phyloP scores from a whole-genome alignment of 2,329 filamentous ascomycete genomes.

The Zymoseptoria tritici region DNA sequence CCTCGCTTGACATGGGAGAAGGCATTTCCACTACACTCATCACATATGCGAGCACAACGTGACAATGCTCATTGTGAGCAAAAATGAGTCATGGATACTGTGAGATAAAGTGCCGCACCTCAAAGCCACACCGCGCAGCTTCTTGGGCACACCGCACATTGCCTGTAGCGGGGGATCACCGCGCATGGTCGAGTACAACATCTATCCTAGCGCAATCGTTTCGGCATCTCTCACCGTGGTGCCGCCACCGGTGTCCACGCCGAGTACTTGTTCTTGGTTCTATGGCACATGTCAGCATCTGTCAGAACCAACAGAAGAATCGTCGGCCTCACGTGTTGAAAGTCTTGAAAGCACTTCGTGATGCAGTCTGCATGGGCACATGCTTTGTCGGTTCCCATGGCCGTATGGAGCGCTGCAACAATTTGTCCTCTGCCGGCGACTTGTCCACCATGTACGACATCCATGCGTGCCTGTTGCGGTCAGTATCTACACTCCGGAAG shows the following conservation, averaged over 20 bases:
- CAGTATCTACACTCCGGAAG: not conserved
- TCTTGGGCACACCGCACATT: constrained; percentile 1
- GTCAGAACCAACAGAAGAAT: not conserved
- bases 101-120: constrained; percentile 1
- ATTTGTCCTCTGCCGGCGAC: constrained; percentile 67
- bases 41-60: not conserved
- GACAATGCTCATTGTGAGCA: not conserved
- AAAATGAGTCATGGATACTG: not conserved
- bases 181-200: constrained; percentile 1
- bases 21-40: not conserved
- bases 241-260: constrained; percentile 44
- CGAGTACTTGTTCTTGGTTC: constrained; percentile 44
- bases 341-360: constrained; percentile 75
- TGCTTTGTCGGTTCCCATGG: constrained; percentile 70
- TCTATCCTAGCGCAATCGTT: not conserved
- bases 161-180: not conserved
- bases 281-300: constrained; percentile 19
- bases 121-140: constrained; percentile 1
- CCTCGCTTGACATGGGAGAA: not conserved
- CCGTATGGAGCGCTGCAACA: constrained; percentile 60
- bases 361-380: constrained; percentile 66
- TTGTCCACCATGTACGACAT: constrained; percentile 89
- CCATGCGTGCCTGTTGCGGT: constrained; percentile 70
- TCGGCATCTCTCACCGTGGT: constrained; percentile 24
- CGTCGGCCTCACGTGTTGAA: constrained; percentile 79